These are phyloP conservation scores for Wickerhamiella sergipiensis DNA, from an alignment of 805 yeast species.

Conservation along the genomic window DNA sequence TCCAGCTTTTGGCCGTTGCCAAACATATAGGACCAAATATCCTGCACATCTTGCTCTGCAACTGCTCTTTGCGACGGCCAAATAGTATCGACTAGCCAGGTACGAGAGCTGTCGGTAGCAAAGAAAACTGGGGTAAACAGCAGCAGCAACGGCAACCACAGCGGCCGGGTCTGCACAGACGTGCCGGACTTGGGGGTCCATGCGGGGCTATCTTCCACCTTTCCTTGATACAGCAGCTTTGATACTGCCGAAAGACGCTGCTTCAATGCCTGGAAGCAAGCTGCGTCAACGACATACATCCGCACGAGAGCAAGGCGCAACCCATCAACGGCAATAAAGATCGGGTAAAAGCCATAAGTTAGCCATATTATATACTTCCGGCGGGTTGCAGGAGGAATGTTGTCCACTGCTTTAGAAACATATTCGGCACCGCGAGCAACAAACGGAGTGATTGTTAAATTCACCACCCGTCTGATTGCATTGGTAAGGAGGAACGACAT, in stretches of 20 bases:
- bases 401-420: not conserved
- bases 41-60: not conserved
- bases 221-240: not conserved
- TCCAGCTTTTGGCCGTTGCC: slow-evolving; percentile 3
- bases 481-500: not conserved
- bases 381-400: not conserved
- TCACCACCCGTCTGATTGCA: not conserved
- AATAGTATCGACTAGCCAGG: not conserved
- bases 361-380: not conserved
- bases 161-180: not conserved
- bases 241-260: not conserved
- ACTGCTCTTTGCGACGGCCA: not conserved
- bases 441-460: not conserved
- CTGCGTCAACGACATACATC: not conserved
- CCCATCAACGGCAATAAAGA: not conserved
- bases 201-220: not conserved
- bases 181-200: not conserved
- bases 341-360: not conserved
- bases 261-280: not conserved
- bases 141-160: not conserved
- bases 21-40: not conserved
- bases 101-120: not conserved
- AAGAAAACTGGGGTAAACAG: slow-evolving; percentile 1
- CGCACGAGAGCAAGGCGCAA: slow-evolving; percentile 3
- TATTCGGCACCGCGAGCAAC: not conserved